Base-by-base conservation (phyloP, 129 eudicot species). In the Flaveria bidentis region DNA sequence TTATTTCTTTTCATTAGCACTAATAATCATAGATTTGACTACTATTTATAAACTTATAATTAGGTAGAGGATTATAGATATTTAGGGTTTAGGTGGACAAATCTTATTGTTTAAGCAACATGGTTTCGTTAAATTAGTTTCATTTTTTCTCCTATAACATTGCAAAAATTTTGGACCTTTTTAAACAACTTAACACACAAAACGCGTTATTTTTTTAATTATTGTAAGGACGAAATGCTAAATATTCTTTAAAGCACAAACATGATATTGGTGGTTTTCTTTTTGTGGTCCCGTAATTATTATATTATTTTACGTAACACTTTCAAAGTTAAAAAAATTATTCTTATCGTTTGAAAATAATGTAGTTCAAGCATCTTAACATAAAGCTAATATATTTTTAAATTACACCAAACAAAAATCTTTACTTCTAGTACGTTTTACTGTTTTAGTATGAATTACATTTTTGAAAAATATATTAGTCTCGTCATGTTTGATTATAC, bases 251-350 rank as follows among this genome's bases (percentile, higher is more conserved):
- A 45, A 60, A 39, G 17, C 44, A 60, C 46, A 44, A 42, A 60
- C 69, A 42, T 44, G 69, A 12, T 58, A 60, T 57, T 74, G 56
- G 44, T 45, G 56, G 42, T 7, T 60, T 61, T 58, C 14, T 52
- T 74, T 28, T 30, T 17, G 67, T 41, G 69, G 69, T 60, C 47
- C 55, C 26, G 1, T 33, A 5, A 33, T 69, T 69, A 22, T 47
- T 45, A 16, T n/a, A 41, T 39, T 36, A 18, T 1, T 50, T 15
- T 15, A 13, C n/a, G 15, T 5, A 52, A 61, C 36, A 61, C 8
- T 25, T 61, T 26, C 42, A 26, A 12, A 26, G n/a, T 26, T 2
- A 3, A 61, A 10, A 61, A 25, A 60, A 60, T 0, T 26, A 61
- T 61, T 61, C 67, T 12, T 2, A 25, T 25, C 7, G 42, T 13